Conservation (phyloP, 257 asterid genomes). For the Solanum bukasovii region DNA sequence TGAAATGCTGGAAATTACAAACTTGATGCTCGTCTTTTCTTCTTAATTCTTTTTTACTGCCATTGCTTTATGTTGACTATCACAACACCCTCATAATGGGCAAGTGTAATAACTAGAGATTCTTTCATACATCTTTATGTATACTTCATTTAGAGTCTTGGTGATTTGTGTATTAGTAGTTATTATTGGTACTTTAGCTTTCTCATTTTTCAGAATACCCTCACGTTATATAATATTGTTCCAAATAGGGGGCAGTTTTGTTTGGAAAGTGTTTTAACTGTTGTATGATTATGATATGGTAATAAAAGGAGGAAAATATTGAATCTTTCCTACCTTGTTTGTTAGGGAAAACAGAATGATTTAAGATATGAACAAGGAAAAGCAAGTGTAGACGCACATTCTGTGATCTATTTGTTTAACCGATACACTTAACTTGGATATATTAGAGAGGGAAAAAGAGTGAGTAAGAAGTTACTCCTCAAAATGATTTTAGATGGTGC, state of each 20-base stretch:
- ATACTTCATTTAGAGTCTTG: not conserved
- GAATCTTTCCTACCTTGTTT: no score
- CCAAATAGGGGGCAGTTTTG: not conserved
- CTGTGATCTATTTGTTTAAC: not conserved
- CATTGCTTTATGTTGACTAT: not conserved
- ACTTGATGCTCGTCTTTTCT: not conserved
- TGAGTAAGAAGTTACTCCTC: not conserved
- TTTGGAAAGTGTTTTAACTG: no score
- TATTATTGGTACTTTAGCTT: not conserved
- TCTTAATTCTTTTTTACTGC: not conserved
- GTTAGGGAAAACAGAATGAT: no score
- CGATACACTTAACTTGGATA: not conserved
- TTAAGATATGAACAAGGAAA: not conserved
- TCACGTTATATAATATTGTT: not conserved
- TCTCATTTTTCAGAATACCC: not conserved
- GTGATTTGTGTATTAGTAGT: not conserved
- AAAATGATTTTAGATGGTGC: not conserved
- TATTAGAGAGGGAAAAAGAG: not conserved
- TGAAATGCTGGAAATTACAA: not conserved
- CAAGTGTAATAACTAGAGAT: not conserved
- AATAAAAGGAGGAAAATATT: no score
- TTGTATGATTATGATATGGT: no score
- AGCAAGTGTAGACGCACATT: not conserved
- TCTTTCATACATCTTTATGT: not conserved
- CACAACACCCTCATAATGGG: not conserved